phyloP scores from a whole-genome alignment of 2,329 filamentous ascomycete genomes.

The Nigrospora oryzae region DNA sequence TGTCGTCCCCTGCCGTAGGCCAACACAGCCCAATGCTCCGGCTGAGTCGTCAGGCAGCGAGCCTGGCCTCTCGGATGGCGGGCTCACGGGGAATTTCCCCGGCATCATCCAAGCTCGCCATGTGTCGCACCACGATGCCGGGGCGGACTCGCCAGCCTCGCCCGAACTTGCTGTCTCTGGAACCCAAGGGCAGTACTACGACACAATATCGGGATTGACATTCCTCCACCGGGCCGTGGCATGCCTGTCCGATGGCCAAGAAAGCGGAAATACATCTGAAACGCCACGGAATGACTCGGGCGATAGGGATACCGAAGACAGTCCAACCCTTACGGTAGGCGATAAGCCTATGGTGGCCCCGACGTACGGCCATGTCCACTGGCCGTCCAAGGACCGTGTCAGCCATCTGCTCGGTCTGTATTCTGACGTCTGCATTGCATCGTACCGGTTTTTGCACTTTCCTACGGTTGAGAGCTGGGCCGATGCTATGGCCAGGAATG shows the following conservation, averaged over 20 bases:
- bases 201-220: slow-evolving; percentile 44
- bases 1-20: slow-evolving; percentile 20
- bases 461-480: slow-evolving; percentile 40
- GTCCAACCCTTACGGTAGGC: slow-evolving; percentile 1
- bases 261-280: slow-evolving; percentile 22
- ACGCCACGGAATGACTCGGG: not conserved
- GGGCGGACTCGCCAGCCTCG: slow-evolving; percentile 11
- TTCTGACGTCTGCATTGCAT: slow-evolving; percentile 51
- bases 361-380: not conserved
- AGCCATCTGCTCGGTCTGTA: slow-evolving; percentile 29
- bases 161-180: slow-evolving; percentile 22
- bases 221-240: slow-evolving; percentile 47
- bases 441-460: slow-evolving; percentile 48
- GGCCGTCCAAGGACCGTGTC: slow-evolving; percentile 9
- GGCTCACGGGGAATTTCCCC: not conserved
- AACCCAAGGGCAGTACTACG: slow-evolving; percentile 44
- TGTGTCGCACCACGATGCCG: not conserved
- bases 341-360: not conserved
- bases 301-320: not conserved
- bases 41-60: too few relatives aligned
- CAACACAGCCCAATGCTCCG: too few relatives aligned
- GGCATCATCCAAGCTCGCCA: too few relatives aligned
- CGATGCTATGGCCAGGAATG: slow-evolving; percentile 26
- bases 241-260: slow-evolving; percentile 28
- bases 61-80: too few relatives aligned